These are phyloP conservation scores for Wickerhamomyces alni DNA, from an alignment of 805 yeast species.

Conservation along the genomic window DNA sequence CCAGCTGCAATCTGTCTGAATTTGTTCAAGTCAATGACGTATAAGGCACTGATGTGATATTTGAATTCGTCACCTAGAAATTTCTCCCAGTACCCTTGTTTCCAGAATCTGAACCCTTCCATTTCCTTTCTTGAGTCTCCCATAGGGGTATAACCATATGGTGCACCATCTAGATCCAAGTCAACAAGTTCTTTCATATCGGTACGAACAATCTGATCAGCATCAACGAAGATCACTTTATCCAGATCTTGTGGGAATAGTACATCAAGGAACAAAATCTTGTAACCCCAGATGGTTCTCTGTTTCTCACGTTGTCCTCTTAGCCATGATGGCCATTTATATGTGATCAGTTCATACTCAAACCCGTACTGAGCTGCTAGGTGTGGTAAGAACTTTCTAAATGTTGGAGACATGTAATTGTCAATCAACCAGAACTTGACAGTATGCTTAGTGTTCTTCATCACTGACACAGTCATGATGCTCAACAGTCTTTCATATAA, in stretches of 20 bases:
- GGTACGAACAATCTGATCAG: constrained; percentile 75
- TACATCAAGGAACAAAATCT: constrained; percentile 80
- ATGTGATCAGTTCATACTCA: constrained; percentile 71
- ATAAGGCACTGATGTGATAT: constrained; percentile 81
- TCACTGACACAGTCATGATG: constrained; percentile 78
- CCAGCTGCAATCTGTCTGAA: constrained; percentile 71
- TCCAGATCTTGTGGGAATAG: constrained; percentile 74
- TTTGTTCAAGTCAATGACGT: constrained; percentile 65
- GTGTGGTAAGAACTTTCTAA: constrained; percentile 52
- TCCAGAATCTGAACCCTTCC: constrained; percentile 91
- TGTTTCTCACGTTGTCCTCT: constrained; percentile 72
- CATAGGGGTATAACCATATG: constrained; percentile 87
- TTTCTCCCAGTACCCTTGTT: constrained; percentile 82
- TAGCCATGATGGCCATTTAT: constrained; percentile 92
- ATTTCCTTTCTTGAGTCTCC: constrained; percentile 72
- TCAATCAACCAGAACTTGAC: constrained; percentile 87
- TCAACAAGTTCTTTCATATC: constrained; percentile 66
- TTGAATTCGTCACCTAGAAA: constrained; percentile 44
- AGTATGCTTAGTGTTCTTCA: constrained; percentile 53
- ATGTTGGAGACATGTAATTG: constrained; percentile 67
- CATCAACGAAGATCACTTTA: constrained; percentile 79
- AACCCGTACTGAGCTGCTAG: constrained; percentile 56
- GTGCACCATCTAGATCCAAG: constrained; percentile 69
- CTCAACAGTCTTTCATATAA: constrained; percentile 66
- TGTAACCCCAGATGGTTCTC: constrained; percentile 83